Evolutionary conservation across 768 basidiomycete genomes (phyloP), one percentile per base, ranked within the genome.

Genomic region (Thelephora ganbajun): DNA sequence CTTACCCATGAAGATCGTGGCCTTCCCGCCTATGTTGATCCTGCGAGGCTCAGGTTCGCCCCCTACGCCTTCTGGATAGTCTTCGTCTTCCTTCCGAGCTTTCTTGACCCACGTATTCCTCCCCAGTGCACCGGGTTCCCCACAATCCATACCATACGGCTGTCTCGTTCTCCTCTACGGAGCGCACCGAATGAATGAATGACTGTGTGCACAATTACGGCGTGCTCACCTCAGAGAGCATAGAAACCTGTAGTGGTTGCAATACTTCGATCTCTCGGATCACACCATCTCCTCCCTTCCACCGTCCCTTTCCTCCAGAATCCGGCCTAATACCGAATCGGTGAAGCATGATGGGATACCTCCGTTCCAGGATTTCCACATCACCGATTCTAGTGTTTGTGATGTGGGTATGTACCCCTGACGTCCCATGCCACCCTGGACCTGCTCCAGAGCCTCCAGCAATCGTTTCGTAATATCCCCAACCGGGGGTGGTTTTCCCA

Each of bases 391-490:
- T 79, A 9, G 89, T 91, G 61, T 91, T 92, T 0, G 92, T 92
- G 55, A 91, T 91, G 58, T 92, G 88, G 1, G 89, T 91, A 61
- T 94, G 92, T 2, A 94, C 86, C 6, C 92, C 92, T 20, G 86
- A 87, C 13, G 89, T 90, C 3, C 93, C 93, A 56, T 92, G 79
- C 92, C 91, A 94, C 9, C 63, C 61, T 2, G 85, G 80, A 0
- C 93, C 92, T 0, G 93, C 91, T 4, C 93, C 93, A 4, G 86
- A 87, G 18, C 93, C 93, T 6, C 92, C 93, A 2, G 88, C 90
- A 48, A 96, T 91, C 0, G 93, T 97, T 86, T 91, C 37, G 54
- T 47, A 26, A 54, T 92, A 94, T 0, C 91, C 89, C 88, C 88
- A 94, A 39, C 90, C 91, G 34, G 79, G 72, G 44, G 78, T 68